These are phyloP conservation scores for Nakaseomyces delphensis DNA, from an alignment of 1,139 yeast species.

Conservation along the genomic window DNA sequence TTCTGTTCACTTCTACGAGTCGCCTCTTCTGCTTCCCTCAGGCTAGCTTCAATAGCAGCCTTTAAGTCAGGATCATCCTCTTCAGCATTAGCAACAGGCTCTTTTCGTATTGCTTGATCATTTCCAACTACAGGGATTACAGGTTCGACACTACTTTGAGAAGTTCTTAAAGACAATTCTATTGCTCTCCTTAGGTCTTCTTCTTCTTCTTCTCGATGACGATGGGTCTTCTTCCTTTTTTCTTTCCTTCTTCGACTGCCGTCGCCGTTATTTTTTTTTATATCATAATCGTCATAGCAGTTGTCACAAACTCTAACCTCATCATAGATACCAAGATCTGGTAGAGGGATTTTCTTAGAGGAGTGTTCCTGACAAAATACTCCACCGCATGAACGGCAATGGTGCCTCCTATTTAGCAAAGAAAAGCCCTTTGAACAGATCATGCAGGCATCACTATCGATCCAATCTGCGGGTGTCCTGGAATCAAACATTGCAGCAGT, in stretches of 20 bases:
- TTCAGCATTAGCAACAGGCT: constrained; percentile 18
- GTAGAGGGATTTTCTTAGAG: constrained; percentile 56
- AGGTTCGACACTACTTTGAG: constrained; percentile 28
- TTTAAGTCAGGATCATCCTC: constrained; percentile 86
- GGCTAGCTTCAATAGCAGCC: constrained; percentile 92
- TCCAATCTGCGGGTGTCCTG: constrained; percentile 96
- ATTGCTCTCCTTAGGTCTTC: constrained; percentile 74
- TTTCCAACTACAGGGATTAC: constrained; percentile 18
- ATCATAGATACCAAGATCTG: constrained; percentile 76
- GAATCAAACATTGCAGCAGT: constrained; percentile 55
- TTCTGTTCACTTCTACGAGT: constrained; percentile 19
- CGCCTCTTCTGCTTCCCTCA: constrained; percentile 55
- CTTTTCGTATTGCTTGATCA: constrained; percentile 9
- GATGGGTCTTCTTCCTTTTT: constrained; percentile 12
- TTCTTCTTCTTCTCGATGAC: constrained; percentile 43
- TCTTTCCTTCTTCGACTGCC: constrained; percentile 28
- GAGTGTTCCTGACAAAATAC: constrained; percentile 85
- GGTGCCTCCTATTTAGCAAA: constrained; percentile 84
- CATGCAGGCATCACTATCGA: constrained; percentile 93
- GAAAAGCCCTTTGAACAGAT: constrained; percentile 76
- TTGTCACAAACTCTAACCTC: constrained; percentile 93
- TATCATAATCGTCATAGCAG: constrained; percentile 54
- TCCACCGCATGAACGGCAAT: constrained; percentile 96
- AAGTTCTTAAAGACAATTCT: constrained; percentile 63
- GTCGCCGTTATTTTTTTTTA: constrained; percentile 27